These are phyloP conservation scores for Rhytidiadelphus loreus DNA, from an alignment of 225 moss, liverwort and hornwort species.

Conservation along the genomic window DNA sequence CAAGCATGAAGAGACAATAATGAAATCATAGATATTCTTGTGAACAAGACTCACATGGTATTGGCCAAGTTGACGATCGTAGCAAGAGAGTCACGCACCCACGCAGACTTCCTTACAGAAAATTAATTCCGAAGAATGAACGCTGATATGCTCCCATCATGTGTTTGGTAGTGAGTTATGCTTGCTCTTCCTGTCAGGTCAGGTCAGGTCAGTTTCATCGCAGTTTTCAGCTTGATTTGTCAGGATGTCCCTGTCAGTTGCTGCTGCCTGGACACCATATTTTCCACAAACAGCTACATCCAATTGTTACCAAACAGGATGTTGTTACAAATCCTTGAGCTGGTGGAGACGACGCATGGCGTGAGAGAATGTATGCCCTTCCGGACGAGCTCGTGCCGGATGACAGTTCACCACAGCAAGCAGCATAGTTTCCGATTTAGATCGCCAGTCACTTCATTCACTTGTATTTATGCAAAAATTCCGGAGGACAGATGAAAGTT, in stretches of 20 bases:
- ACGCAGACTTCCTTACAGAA: not conserved
- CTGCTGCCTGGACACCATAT: constrained; percentile 2
- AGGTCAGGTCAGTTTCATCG: constrained; percentile 4
- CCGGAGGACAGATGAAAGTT: not conserved
- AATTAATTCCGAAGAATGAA: constrained; percentile 7
- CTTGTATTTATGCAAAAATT: not conserved
- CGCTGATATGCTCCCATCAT: constrained; percentile 17
- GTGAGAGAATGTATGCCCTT: not conserved
- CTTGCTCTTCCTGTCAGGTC: constrained; percentile 15
- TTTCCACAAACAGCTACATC: not conserved
- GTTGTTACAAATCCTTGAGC: not conserved
- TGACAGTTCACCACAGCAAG: not conserved
- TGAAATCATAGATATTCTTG: not conserved
- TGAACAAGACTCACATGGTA: not conserved
- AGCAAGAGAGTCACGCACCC: not conserved
- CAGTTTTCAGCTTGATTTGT: constrained; percentile 19
- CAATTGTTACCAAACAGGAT: not conserved
- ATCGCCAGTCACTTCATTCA: not conserved
- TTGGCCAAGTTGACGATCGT: not conserved
- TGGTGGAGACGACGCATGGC: not conserved
- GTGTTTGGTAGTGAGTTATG: constrained; percentile 8
- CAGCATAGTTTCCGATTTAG: not conserved
- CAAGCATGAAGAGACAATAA: not conserved
- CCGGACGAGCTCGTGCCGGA: not conserved
- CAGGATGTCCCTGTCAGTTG: constrained; percentile 22